Base-by-base conservation (phyloP, 2,329 filamentous ascomycete genomes). In the Claviceps sorghi region DNA sequence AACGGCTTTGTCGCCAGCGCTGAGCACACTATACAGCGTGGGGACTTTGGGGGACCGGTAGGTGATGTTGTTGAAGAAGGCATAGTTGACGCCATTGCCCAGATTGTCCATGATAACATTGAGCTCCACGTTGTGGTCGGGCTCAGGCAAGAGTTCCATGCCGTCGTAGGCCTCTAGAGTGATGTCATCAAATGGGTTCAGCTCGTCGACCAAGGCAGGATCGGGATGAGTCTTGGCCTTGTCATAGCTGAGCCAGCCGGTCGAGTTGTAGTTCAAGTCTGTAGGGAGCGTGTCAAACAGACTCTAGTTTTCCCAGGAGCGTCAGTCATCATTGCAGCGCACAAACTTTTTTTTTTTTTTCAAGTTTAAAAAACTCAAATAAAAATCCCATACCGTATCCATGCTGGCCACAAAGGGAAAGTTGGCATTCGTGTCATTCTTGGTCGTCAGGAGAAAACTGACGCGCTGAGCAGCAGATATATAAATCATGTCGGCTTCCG, bases 21-120 rank as follows among this genome's bases (percentile, higher is more conserved):
- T 80, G 3, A 94, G 72, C 1, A 77, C 86, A 0, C 84, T 88
- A 72, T 89, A 94, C 0, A 95, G 73, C 0, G 84, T 82, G 0
- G 88, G 89, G 0, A 94, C 88, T 63, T 87, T 86, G 48, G 86
- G 87, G 0, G 69, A 52, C 3, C 78, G 76, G 64, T 90, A 95
- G 32, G 85, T 88, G 56, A 88, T 79, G 65, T 86, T 82, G 71
- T 91, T 90, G 69, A 86, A 79, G 67, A 83, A 82, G 55, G 80
- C 82, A 53, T 73, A 73, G 62, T 73, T 74, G 49, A 75, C 75
- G 5, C 83, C 83, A 54, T 87, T 74, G 19, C 71, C 70, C 2
- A 84, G 72, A 49, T 80, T 79, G 57, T 77, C 72, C 72, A 80
- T 80, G 65, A 79, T 77, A 30, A 86, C 74, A 55, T 78, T 72